Conservation (phyloP, 2,329 filamentous ascomycete species). For the Coniochaeta prunicola region DNA sequence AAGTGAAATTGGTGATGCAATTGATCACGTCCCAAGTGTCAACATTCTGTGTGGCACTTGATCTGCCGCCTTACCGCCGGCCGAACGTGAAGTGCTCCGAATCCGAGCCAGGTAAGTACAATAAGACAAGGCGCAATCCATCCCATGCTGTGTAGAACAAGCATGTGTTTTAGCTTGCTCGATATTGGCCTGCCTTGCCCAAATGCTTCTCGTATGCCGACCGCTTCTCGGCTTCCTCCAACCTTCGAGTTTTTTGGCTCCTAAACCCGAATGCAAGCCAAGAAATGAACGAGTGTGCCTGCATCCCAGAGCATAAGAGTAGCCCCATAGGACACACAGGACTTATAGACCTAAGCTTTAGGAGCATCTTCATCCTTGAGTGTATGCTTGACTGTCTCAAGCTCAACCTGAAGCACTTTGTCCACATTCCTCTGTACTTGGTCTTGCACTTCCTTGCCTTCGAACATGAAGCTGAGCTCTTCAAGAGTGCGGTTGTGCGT, state of each 20-base stretch:
- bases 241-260: neutral
- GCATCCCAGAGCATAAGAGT: neutral
- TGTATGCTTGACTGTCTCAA: constrained; percentile 11
- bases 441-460: constrained; percentile 19
- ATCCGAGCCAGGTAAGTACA: neutral
- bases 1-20: neutral
- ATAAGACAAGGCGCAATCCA: neutral
- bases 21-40: neutral
- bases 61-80: no score
- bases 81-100: neutral
- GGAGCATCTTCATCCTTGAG: neutral
- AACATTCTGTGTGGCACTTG: neutral
- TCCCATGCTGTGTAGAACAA: neutral
- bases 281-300: neutral
- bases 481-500: constrained; percentile 25
- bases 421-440: constrained; percentile 16
- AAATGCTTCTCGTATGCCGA: neutral
- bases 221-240: neutral
- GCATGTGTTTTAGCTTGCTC: neutral
- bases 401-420: constrained; percentile 17
- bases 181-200: neutral
- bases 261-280: neutral
- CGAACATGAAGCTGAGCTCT: constrained; percentile 26
- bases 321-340: neutral
- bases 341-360: neutral